Evolutionary conservation across 2,329 filamentous ascomycete genomes (phyloP), one percentile per base, ranked within the genome.

Genomic region (Diaporthe sp.): DNA sequence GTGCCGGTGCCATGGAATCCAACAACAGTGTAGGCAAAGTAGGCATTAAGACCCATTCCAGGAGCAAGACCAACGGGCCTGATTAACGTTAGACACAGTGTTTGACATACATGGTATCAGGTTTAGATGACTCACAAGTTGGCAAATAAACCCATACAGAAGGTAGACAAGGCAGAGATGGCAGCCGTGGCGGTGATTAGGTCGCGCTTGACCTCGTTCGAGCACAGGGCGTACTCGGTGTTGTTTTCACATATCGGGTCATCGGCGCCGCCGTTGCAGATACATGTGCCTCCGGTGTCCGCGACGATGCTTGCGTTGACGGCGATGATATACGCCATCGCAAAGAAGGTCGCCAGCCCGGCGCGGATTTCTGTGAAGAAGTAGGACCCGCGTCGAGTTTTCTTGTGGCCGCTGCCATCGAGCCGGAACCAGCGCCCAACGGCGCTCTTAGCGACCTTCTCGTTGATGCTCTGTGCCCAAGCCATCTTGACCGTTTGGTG

Each of bases 361-460:
- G 94, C 95, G 77, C 95, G 93, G 72, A 97, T 87, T 85, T 98
- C 95, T 67, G 95, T 97, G 80, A 94, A 91, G 86, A 97, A 97
- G 79, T 89, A 89, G 44, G 94, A 93, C 31, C 92, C 92, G 82
- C 94, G 93, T 72, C 94, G 91, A 76, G 51, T 71, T 34, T 79
- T 82, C 77, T 80, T 76, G 58, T 96, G 94, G 80, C 94, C 94
- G 53, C 91, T 95, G 78, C 94, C 94, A 77, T 97, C 94, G 55
- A 98, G 90, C 79, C 92, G 91, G 85, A 98, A 98, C 87, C 92
- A 94, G 79, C 88, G 87, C 77, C 94, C 94, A 76, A 95, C 88
- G 46, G 88, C 83, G 81, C 92, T 92, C 77, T 85, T 86, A 76
- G 94, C 94, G 79, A 95, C 89, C 76, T 85, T 88, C 77, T 81